A percentile compares a stretch with the other conserved stretches of the same genome.
Conservation (phyloP, 805 yeast genomes). For the Wickerhamomyces chaumierensis region DNA sequence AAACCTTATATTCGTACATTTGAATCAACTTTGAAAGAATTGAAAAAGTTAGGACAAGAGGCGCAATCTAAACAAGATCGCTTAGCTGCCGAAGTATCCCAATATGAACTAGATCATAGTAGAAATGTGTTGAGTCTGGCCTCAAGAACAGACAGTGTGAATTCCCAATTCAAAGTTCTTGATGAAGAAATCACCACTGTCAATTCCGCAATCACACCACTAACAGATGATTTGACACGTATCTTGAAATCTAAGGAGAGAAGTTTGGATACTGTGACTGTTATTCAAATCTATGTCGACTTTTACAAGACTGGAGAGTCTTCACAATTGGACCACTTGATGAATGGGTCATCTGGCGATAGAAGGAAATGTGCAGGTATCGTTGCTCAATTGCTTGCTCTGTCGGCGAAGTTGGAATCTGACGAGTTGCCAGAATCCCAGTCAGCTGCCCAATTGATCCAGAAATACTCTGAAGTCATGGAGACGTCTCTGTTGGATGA, state of each 20-base stretch:
- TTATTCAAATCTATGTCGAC: slow-evolving; percentile 67
- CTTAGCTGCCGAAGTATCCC: slow-evolving; percentile 46
- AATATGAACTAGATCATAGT: slow-evolving; percentile 57
- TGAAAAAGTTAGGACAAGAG: slow-evolving; percentile 49
- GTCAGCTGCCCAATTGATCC: slow-evolving; percentile 32
- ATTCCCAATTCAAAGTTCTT: slow-evolving; percentile 35
- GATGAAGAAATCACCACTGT: slow-evolving; percentile 46
- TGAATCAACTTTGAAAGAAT: slow-evolving; percentile 70
- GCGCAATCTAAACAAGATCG: slow-evolving; percentile 37
- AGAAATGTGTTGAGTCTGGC: slow-evolving; percentile 49
- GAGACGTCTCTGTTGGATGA: slow-evolving; percentile 59
- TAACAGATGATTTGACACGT: slow-evolving; percentile 56
- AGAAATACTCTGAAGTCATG: slow-evolving; percentile 64
- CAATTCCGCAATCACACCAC: slow-evolving; percentile 49
- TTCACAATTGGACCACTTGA: slow-evolving; percentile 45
- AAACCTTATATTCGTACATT: slow-evolving; percentile 91
- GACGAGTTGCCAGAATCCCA: slow-evolving; percentile 35
- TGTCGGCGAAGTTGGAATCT: slow-evolving; percentile 55
- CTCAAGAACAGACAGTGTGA: slow-evolving; percentile 32
- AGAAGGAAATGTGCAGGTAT: slow-evolving; percentile 58
- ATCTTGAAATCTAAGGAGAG: slow-evolving; percentile 66
- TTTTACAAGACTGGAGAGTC: slow-evolving; percentile 42
- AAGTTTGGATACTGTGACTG: slow-evolving; percentile 57
- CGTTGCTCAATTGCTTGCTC: slow-evolving; percentile 49
- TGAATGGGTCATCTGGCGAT: slow-evolving; percentile 41